Base-by-base conservation (phyloP, 2,329 filamentous ascomycete genomes). In the Cladosporium sp. region DNA sequence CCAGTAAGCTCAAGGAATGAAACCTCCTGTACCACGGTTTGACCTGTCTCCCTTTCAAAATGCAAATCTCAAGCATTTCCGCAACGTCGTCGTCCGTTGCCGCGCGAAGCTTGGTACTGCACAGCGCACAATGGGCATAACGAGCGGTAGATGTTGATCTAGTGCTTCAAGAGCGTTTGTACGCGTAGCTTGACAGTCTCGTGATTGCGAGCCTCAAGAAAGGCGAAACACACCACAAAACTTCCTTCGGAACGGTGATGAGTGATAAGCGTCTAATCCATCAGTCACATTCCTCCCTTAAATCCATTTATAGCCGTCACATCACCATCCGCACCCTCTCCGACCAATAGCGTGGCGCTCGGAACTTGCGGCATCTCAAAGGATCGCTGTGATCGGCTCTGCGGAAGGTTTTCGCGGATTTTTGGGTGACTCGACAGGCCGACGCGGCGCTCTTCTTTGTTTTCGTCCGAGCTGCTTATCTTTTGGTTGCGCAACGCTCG, bases 381-480 rank as follows among this genome's bases (percentile, higher is more conserved):
- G 30, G 51, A 54, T 39, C 32, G 13, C 32, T 14, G 32, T 13
- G 13, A 36, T 28, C 51, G 51, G 26, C 26, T 14, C 6, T 16
- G 26, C 51, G 51, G 48, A 46, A 46, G 39, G 39, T 21, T 46
- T 46, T 46, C 3, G 16, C n/a, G 39, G 6, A 5, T 1, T 21
- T 46, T 5, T 46, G 39, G 39, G 39, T 46, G 39, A 46, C 39
- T 46, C 39, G 39, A 46, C 3, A n/a, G n/a, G 39, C n/a, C 39
- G n/a, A 46, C 39, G 39, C 39, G 39, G 39, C 39, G 10, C 3
- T 46, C n/a, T 54, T 32, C 51, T 54, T 54, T 54, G 51, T 54
- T 30, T 34, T 60, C 58, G 58, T 23, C 39, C 58, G 36, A 60
- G 39, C 58, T 32, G 25, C 39, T 49, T 46, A 59, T 57, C 54